Percentiles rank a stretch among this genome's conserved stretches.
phyloP scores from a whole-genome alignment of 306 rosid species.

The Crotalaria pallida region DNA sequence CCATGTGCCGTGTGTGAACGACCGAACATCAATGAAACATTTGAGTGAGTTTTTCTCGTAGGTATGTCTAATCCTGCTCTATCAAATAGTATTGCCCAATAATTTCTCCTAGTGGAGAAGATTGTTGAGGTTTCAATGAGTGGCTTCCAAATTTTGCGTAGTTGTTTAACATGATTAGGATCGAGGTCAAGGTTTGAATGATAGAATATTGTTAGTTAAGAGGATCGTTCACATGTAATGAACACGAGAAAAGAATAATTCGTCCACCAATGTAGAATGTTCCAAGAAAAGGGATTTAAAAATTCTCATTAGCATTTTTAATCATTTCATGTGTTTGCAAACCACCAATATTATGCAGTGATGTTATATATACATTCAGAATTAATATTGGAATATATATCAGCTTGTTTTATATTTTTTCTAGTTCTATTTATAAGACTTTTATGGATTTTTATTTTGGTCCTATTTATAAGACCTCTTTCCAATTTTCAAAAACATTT shows the following conservation, averaged over 20 bases:
- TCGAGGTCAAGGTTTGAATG: neutral
- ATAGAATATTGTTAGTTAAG: neutral
- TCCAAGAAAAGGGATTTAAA: neutral
- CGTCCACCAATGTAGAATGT: constrained; percentile 14
- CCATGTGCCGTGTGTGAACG: constrained; percentile 22
- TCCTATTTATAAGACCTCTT: no score
- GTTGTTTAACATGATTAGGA: constrained; percentile 14
- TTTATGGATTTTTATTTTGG: no score
- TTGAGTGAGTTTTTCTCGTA: neutral
- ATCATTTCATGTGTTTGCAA: constrained; percentile 23
- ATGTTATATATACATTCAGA: no score
- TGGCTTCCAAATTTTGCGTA: neutral
- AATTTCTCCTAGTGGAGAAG: neutral
- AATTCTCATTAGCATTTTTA: neutral
- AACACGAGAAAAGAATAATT: neutral
- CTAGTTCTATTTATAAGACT: no score
- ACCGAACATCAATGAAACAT: neutral
- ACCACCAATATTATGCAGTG: neutral
- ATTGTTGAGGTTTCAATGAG: neutral
- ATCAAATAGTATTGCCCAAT: constrained; percentile 34
- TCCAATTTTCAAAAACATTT: no score
- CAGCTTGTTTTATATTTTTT: no score
- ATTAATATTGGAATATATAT: no score
- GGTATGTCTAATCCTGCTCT: neutral
- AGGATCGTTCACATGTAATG: neutral